Base-by-base conservation (phyloP, 2,329 filamentous ascomycete species). In the Clonostachys sp. region DNA sequence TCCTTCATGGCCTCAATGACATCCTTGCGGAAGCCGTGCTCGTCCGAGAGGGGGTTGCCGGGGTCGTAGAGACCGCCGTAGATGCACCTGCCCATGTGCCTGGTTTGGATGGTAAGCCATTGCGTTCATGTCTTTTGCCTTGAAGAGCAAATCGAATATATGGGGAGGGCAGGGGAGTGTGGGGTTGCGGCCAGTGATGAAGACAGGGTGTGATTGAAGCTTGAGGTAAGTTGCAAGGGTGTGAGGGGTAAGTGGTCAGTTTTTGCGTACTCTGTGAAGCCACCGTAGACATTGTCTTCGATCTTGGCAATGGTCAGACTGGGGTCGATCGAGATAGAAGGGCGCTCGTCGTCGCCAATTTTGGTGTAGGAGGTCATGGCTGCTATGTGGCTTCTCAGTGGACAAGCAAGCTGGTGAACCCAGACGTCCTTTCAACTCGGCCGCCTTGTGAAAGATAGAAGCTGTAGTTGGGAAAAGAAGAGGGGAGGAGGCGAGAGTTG, bases 1-100 rank as follows among this genome's bases (percentile, higher is more conserved):
- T 91, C 86, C 60, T 82, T 79, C 52, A 94, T 73, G 7, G 86
- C 84, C 41, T 80, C 76, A 20, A 92, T 78, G 39, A 94, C 88
- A 66, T 94, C 89, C 54, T 77, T 88, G 35, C 89, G 84, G 68
- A 89, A 92, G 42, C 88, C 88, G 53, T 87, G 73, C 46, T 81
- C 73, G 55, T 91, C 87, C 3, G 86, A 84, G n/a, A 90, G 75
- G 4, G 81, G 69, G 62, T 84, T 91, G 33, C 76, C 78, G 2
- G 87, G 88, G 55, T 92, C 88, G 66, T 91, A 92, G 61, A 94
- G 86, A 53, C 89, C 89, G 52, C 87, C 87, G 63, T 94, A 92
- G 60, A 94, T 91, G 72, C 89, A 94, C 51, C 89, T 81, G 57
- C 89, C 89, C 88, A 94, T 94, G 66, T 94, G 89, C 57, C 86